Conservation (phyloP, 2,329 filamentous ascomycete species). For the Hymenoscyphus fructigenus region DNA sequence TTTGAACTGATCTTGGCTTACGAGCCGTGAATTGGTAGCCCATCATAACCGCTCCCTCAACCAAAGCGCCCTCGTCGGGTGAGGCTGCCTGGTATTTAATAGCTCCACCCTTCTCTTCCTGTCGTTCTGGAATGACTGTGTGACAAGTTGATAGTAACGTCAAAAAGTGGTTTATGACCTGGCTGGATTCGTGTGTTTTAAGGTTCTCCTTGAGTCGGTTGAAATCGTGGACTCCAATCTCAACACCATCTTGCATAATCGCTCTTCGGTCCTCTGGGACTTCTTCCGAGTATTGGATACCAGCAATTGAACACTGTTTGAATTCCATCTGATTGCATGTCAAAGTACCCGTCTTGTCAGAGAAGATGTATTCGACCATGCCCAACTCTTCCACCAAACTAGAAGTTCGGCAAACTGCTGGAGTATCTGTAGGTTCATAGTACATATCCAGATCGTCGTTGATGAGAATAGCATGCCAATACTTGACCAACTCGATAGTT, state of each 20-base stretch:
- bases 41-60: slow-evolving; percentile 81
- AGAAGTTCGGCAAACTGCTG: slow-evolving; percentile 92
- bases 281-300: slow-evolving; percentile 90
- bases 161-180: slow-evolving; percentile 80
- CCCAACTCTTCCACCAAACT: slow-evolving; percentile 95
- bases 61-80: slow-evolving; percentile 93
- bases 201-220: slow-evolving; percentile 61
- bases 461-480: slow-evolving; percentile 96
- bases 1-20: slow-evolving; percentile 84
- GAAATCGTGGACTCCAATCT: slow-evolving; percentile 71
- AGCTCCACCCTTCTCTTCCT: slow-evolving; percentile 70
- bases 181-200: slow-evolving; percentile 53
- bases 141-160: slow-evolving; percentile 87
- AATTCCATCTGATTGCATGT: slow-evolving; percentile 99
- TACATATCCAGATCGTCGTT: slow-evolving; percentile 98
- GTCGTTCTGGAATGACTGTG: slow-evolving; percentile 91
- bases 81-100: slow-evolving; percentile 99
- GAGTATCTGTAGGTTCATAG: slow-evolving; percentile 91
- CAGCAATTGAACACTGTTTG: slow-evolving; percentile 88
- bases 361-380: slow-evolving; percentile 98
- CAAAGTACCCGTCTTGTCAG: slow-evolving; percentile 93
- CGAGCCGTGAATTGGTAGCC: slow-evolving; percentile 90
- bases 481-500: slow-evolving; percentile 96
- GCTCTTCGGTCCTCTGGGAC: slow-evolving; percentile 87
- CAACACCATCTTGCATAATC: slow-evolving; percentile 72